Base-by-base conservation (phyloP, 1,284 basidiomycete genomes). In the Cystobasidium pallidum region DNA sequence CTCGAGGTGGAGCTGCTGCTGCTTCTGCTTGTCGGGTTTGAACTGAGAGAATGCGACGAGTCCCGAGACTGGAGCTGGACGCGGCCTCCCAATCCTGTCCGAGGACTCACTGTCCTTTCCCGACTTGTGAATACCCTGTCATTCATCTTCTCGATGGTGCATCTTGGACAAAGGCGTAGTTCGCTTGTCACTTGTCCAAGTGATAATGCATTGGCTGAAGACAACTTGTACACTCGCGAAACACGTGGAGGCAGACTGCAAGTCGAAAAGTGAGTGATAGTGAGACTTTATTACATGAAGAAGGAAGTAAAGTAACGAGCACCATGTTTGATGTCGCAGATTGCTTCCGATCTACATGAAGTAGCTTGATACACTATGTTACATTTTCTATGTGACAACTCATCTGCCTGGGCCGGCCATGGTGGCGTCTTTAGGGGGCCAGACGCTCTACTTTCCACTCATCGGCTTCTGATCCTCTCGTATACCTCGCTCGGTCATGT, bases 401-500 rank as follows among this genome's bases (percentile, higher is more conserved):
- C 54, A 34, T 34, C 28, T 21, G 52, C 52, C n/a, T n/a, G n/a
- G n/a, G n/a, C n/a, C n/a, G n/a, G n/a, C n/a, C n/a, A 3, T 54
- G 24, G 24, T 15, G 30, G 11, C 54, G n/a, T 13, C 15, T 3
- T 72, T 79, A 92, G 8, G 91, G 91, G 3, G 90, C 86, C 64
- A 93, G 83, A 58, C 90, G 83, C 49, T 91, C 87, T 61, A 91
- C 86, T 79, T 84, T 86, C 92, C 92, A 93, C 75, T 83, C 79
- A 3, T 83, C 82, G 6, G 85, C 85, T 17, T 85, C 84, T 0
- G 84, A 78, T n/a, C 83, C 78, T 24, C 88, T 86, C 51, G 87
- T 83, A 82, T 94, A 96, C 43, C 88, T 86, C 75, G 94, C 87
- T 52, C 94, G 88, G 81, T 96, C 93, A 78, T 96, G 94, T 64